Base-by-base conservation (phyloP, 2,329 filamentous ascomycete species). In the Aspergillus vadensis region DNA sequence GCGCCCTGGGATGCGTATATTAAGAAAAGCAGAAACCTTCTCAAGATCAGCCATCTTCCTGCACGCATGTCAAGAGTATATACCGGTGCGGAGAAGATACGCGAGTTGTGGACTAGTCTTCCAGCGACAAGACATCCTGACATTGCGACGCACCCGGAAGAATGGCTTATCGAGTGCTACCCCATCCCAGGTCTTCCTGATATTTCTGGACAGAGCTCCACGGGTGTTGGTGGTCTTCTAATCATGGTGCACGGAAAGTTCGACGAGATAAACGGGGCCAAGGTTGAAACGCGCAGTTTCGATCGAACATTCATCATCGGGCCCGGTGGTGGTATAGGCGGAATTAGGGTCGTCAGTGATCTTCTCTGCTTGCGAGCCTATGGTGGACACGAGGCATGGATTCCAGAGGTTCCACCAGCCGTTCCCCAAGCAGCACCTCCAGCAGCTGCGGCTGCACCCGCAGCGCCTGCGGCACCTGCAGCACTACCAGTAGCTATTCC, bases 141-240 rank as follows among this genome's bases (percentile, higher is more conserved):
- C 69, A 84, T 96, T 63, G 80, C 83, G 52, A 78, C 83, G 1
- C 85, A 91, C 50, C 77, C 87, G 12, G 82, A 85, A 70, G 90
- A 92, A 68, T 96, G 92, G 82, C 85, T 92, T 55, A 87, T 96
- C 71, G 92, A 96, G 76, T 93, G 91, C 66, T 88, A 92, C 68
- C 84, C 89, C 15, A 80, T 93, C 36, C 85, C 88, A 1, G 87
- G 88, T 36, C 82, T 96, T 23, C 83, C 85, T 2, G 91, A 96
- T 67, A 88, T 87, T 2, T 84, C 83, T 12, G 86, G 87, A 1
- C 77, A 88, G 64, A 88, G 82, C 62, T 73, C 79, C 1, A 79
- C 80, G 19, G 91, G 91, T 4, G 91, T 94, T 19, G 90, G 91
- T 64, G 91, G 92, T 7, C 85, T 96, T 65, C 83, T 91, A 53